phyloP scores from a whole-genome alignment of 352 stramenopile genomes.

The Phytopythium oedochilum region DNA sequence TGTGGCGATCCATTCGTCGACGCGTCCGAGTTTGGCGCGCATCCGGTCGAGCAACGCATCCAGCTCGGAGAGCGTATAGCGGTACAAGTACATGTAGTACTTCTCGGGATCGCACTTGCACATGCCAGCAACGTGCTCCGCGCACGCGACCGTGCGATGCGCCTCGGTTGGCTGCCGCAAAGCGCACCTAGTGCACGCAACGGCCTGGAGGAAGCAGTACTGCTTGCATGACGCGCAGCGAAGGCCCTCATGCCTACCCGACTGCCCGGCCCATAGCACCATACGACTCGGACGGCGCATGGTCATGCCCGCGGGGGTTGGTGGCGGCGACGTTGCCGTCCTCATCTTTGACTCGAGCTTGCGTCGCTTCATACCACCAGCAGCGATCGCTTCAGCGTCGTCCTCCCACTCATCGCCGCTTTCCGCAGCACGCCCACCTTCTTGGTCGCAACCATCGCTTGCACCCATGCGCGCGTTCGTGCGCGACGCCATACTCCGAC shows the following conservation, averaged over 20 bases:
- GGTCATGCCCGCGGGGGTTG: neutral
- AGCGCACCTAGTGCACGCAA: slow-evolving; percentile 66
- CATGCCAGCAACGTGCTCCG: slow-evolving; percentile 72
- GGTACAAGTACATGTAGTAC: slow-evolving; percentile 61
- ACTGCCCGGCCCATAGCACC: slow-evolving; percentile 79
- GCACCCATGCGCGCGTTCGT: slow-evolving; percentile 10
- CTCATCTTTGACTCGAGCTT: slow-evolving; percentile 20
- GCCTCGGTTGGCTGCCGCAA: slow-evolving; percentile 25
- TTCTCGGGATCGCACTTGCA: slow-evolving; percentile 58
- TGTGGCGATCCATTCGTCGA: slow-evolving; percentile 37
- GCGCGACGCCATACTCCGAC: slow-evolving; percentile 28
- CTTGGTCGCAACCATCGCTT: neutral
- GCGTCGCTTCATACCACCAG: slow-evolving; percentile 5
- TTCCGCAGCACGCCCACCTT: neutral
- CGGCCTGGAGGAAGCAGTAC: slow-evolving; percentile 83
- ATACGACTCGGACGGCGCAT: slow-evolving; percentile 46
- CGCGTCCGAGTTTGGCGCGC: slow-evolving; percentile 20
- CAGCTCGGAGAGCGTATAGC: slow-evolving; percentile 39
- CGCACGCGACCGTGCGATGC: slow-evolving; percentile 59
- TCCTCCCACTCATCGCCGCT: slow-evolving; percentile 9
- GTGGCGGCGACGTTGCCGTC: slow-evolving; percentile 17
- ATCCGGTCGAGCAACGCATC: slow-evolving; percentile 30
- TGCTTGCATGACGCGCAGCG: slow-evolving; percentile 76
- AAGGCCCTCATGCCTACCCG: slow-evolving; percentile 68
- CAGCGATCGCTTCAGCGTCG: slow-evolving; percentile 7